Evolutionary conservation across 2,329 filamentous ascomycete species (phyloP).

Genomic region (Aureobasidium melanogenum): DNA sequence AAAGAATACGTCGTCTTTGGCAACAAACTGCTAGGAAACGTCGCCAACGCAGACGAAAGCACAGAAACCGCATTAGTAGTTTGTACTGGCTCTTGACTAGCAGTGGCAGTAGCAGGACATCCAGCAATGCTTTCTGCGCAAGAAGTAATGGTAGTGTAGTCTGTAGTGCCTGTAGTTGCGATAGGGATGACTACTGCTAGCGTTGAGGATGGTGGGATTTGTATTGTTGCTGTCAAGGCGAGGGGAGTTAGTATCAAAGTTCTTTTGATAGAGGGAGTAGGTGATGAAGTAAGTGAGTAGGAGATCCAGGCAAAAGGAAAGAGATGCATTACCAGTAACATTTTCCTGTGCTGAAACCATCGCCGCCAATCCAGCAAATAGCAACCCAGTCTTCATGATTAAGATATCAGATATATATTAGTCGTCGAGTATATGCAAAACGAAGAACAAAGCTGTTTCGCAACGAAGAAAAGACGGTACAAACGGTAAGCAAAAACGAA

Average conservation of each 20-base stretch:
- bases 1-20: not conserved
- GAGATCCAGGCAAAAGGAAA: no score
- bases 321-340: not conserved
- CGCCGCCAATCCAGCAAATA: not conserved
- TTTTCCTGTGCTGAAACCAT: not conserved
- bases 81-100: not conserved
- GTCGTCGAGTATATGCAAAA: not conserved
- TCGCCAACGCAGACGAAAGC: constrained; percentile 12
- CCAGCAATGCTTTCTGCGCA: no score
- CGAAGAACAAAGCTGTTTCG: not conserved
- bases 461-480: not conserved
- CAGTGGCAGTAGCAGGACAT: not conserved
- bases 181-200: constrained; percentile 15
- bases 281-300: not conserved
- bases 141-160: constrained; percentile 10
- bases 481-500: not conserved
- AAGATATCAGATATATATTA: not conserved
- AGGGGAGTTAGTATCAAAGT: no score
- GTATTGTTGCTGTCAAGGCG: constrained; percentile 10
- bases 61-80: constrained; percentile 15
- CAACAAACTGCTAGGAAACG: constrained; percentile 3
- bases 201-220: constrained; percentile 9
- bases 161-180: constrained; percentile 7
- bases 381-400: not conserved
- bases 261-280: constrained; percentile 1